Evolutionary conservation across 106 monocot species (phyloP).

Genomic region (Apostasia ramifera): DNA sequence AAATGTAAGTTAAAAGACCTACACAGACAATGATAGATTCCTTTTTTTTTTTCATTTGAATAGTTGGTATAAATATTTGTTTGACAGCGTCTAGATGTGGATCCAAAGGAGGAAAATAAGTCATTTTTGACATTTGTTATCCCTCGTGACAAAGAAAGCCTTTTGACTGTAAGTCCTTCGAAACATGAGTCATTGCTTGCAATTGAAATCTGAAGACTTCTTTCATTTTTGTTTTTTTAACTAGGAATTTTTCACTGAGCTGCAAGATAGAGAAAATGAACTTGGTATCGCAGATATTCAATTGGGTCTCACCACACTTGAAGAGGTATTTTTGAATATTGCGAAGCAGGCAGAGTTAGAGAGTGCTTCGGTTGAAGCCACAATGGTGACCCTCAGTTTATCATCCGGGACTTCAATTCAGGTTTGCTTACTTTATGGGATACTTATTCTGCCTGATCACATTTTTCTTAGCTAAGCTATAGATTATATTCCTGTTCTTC

Average conservation of each 20-base stretch:
- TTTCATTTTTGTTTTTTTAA: not conserved
- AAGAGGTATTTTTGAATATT: constrained; percentile 87
- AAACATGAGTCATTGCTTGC: not conserved
- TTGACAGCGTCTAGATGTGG: constrained; percentile 54
- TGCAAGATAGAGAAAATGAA: constrained; percentile 81
- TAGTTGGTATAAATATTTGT: constrained; percentile 6
- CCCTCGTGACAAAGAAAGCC: constrained; percentile 74
- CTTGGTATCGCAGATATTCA: constrained; percentile 91
- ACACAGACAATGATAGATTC: not conserved
- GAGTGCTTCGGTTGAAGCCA: constrained; percentile 56
- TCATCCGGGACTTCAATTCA: constrained; percentile 68
- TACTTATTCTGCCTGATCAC: not conserved
- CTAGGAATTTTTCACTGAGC: constrained; percentile 79
- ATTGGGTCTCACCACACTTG: constrained; percentile 83
- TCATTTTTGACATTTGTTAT: constrained; percentile 78
- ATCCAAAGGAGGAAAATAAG: constrained; percentile 74
- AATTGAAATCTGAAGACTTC: not conserved
- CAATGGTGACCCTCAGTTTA: constrained; percentile 53
- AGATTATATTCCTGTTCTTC: no score
- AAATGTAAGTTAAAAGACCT: constrained; percentile 29
- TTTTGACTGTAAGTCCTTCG: constrained; percentile 50
- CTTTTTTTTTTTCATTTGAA: not conserved
- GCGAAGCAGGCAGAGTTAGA: constrained; percentile 89
- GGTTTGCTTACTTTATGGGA: constrained; percentile 20
- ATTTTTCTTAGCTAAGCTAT: no score